Base-by-base conservation (phyloP, 148 eudicot species). In the Spergularia marina region DNA sequence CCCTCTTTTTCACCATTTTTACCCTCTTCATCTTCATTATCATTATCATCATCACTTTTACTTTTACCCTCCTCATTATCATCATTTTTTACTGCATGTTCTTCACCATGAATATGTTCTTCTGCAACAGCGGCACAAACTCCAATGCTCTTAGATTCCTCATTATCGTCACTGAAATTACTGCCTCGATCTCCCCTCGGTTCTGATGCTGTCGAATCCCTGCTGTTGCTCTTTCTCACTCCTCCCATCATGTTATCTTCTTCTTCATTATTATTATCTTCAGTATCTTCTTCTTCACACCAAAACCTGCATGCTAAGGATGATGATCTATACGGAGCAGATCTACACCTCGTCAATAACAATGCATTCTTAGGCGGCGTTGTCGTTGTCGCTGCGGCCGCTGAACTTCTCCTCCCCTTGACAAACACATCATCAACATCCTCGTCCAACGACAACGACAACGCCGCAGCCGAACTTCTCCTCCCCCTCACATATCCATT, bases 281-380 rank as follows among this genome's bases (percentile, higher is more conserved):
- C 44, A 18, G 54, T 15, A 20, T 53, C 18, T 59, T n/a, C 21
- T 12, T 65, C 59, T 20, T 36, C 18, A 13, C 81, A 89, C 90
- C 87, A 87, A 59, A 89, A 80, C 58, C 77, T 75, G 73, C 81
- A 66, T 12, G 85, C 91, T 12, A 90, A 62, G 0, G 92, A 87
- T 7, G 98, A 86, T 15, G 91, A 80, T 73, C 89, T 84, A 71
- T 90, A 86, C 7, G 98, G 97, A 13, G 93, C 91, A 67, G 98
- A 94, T 86, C 90, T 87, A 12, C 89, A 91, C 65, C 98, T 72
- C 8, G 96, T 90, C 68, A 91, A 80, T 12, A 90, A 7, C 20
- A 91, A 71, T 47, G 97, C 94, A 62, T 91, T 87, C 58, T 83
- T 88, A 0, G 94, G 94, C 5, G 92, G 90, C 36, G 80, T 23